Evolutionary conservation across 176 grass and related monocot species (phyloP).

Genomic region (Musa acuminata): DNA sequence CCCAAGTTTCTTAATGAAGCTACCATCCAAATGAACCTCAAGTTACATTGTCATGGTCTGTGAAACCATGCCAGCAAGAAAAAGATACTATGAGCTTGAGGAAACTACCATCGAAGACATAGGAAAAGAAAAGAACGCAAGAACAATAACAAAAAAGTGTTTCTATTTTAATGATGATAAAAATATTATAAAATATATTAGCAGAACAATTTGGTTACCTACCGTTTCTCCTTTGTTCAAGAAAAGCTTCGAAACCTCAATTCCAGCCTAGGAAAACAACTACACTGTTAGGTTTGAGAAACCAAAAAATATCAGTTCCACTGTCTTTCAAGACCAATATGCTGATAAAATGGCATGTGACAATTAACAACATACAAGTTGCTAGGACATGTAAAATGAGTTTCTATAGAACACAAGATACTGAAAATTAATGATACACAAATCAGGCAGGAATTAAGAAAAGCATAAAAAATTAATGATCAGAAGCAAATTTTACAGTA

Average conservation of each 20-base stretch:
- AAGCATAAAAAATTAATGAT: too few species aligned
- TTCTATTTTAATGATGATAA: background rate
- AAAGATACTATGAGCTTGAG: too few species aligned
- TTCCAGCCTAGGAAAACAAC: slow-evolving; percentile 60
- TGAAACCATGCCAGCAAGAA: too few species aligned
- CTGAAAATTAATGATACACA: too few species aligned
- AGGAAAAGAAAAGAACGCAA: background rate
- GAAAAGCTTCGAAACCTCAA: slow-evolving; percentile 91
- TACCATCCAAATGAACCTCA: too few species aligned
- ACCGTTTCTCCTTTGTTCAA: slow-evolving; percentile 90
- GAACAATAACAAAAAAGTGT: background rate
- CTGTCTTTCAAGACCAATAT: background rate
- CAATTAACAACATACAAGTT: background rate
- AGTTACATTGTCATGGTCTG: too few species aligned
- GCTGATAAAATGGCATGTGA: background rate
- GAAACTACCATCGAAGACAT: too few species aligned
- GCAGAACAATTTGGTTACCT: slow-evolving; percentile 19
- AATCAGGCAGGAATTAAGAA: too few species aligned
- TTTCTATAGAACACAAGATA: too few species aligned
- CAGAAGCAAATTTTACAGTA: too few species aligned
- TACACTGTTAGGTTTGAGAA: slow-evolving; percentile 15
- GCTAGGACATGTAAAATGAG: too few species aligned
- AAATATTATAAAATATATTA: background rate
- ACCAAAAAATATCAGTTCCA: background rate
- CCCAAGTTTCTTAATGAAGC: too few species aligned